Percentiles rank a stretch among this genome's conserved stretches.
phyloP scores from a whole-genome alignment of 2,329 filamentous ascomycete species.

The Dothideomycetes sp. region DNA sequence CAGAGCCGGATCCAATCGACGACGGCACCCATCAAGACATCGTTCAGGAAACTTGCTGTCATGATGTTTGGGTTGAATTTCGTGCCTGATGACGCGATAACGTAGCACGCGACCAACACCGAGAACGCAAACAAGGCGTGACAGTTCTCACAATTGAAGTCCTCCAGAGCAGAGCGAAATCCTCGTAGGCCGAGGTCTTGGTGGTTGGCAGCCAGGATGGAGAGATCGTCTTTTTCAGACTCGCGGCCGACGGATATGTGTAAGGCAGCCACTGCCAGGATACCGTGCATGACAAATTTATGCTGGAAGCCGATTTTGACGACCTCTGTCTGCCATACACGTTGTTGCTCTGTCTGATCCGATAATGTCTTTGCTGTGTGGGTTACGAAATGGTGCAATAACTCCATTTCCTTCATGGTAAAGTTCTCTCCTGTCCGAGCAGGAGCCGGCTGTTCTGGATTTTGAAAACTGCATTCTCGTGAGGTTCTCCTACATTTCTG shows the following conservation, averaged over 20 bases:
- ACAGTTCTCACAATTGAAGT: slow-evolving; percentile 10
- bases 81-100: slow-evolving; percentile 10
- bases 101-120: slow-evolving; percentile 8
- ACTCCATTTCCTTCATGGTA: slow-evolving; percentile 16
- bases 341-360: slow-evolving; percentile 5
- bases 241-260: slow-evolving; percentile 18
- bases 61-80: slow-evolving; percentile 1
- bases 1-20: slow-evolving; percentile 10
- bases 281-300: slow-evolving; percentile 21
- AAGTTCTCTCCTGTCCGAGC: slow-evolving; percentile 6
- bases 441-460: slow-evolving; percentile 7
- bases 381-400: slow-evolving; percentile 18
- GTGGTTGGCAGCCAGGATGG: slow-evolving; percentile 10
- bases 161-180: slow-evolving; percentile 2
- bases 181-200: slow-evolving; percentile 7
- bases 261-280: slow-evolving; percentile 21
- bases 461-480: slow-evolving; percentile 13
- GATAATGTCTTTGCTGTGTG: slow-evolving; percentile 13
- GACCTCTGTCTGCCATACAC: slow-evolving; percentile 19
- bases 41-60: slow-evolving; percentile 5
- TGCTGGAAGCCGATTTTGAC: slow-evolving; percentile 17
- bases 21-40: slow-evolving; percentile 6
- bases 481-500: slow-evolving; percentile 16
- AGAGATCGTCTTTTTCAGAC: slow-evolving; percentile 12
- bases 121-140: slow-evolving; percentile 7